These are phyloP conservation scores for Evansstolkia leycettana DNA, from an alignment of 495 filamentous ascomycete species.

Conservation along the genomic window DNA sequence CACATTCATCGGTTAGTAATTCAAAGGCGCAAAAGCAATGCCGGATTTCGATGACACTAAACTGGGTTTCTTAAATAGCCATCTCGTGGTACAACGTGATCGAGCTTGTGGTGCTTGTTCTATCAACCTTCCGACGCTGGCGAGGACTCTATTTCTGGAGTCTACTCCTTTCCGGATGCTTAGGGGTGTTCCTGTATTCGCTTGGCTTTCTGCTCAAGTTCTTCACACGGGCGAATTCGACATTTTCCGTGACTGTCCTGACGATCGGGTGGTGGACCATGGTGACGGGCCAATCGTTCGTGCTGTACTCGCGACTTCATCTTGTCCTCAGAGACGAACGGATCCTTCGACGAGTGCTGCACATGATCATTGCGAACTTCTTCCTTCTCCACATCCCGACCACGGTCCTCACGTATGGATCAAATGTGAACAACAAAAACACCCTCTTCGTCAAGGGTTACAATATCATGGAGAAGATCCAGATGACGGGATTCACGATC, in stretches of 20 bases:
- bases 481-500: conserved; percentile 42
- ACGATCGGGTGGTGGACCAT: conserved; percentile 42
- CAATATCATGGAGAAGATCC: conserved; percentile 43
- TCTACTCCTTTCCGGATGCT: conserved; percentile 29
- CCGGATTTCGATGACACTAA: too few species aligned
- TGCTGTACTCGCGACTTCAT: conserved; percentile 39
- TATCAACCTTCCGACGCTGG: conserved; percentile 39
- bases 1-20: conserved; percentile 36
- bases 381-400: conserved; percentile 37
- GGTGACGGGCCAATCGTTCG: conserved; percentile 40
- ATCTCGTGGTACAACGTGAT: conserved; percentile 39
- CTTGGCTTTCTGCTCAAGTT: conserved; percentile 41
- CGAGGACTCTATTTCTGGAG: conserved; percentile 44
- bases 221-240: conserved; percentile 22
- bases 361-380: conserved; percentile 32
- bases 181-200: conserved; percentile 36
- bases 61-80: background rate
- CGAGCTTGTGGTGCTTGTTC: conserved; percentile 36
- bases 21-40: too few species aligned
- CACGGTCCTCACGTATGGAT: conserved; percentile 36
- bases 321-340: conserved; percentile 34
- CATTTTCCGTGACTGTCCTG: conserved; percentile 30
- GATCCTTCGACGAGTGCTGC: conserved; percentile 26
- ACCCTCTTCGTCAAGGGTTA: conserved; percentile 30
- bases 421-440: conserved; percentile 20